These are phyloP conservation scores for Arthrobotrys entomopaga DNA, from an alignment of 2,329 filamentous ascomycete genomes.

Conservation along the genomic window DNA sequence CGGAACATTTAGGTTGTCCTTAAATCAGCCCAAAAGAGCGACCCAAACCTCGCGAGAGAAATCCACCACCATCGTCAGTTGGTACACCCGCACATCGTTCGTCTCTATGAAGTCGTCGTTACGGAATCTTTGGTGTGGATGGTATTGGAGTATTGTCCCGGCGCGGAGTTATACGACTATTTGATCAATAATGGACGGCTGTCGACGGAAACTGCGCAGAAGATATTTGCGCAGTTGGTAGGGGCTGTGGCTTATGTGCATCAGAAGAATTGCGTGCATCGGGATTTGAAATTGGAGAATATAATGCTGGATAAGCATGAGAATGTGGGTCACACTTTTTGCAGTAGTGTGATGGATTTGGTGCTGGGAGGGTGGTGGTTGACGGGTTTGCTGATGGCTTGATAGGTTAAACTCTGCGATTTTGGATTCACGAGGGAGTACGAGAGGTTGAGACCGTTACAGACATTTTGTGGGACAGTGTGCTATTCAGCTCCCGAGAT, in stretches of 20 bases:
- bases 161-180: slow-evolving; percentile 97
- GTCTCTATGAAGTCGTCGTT: slow-evolving; percentile 97
- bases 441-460: slow-evolving; percentile 92
- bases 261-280: slow-evolving; percentile 92
- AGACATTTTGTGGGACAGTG: slow-evolving; percentile 97
- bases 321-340: slow-evolving; percentile 65
- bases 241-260: slow-evolving; percentile 96
- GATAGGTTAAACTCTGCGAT: slow-evolving; percentile 86
- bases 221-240: slow-evolving; percentile 93
- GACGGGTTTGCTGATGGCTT: background rate
- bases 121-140: slow-evolving; percentile 96
- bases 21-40: slow-evolving; percentile 95
- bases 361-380: background rate
- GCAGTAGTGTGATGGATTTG: background rate
- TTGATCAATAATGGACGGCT: slow-evolving; percentile 87
- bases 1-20: slow-evolving; percentile 79
- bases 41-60: slow-evolving; percentile 93
- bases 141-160: slow-evolving; percentile 93
- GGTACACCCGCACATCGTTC: slow-evolving; percentile 94
- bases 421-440: slow-evolving; percentile 99
- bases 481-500: slow-evolving; percentile 99
- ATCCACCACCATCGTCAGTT: slow-evolving; percentile 99
- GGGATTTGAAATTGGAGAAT: slow-evolving; percentile 95
- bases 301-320: slow-evolving; percentile 96
- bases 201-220: slow-evolving; percentile 85